Evolutionary conservation across 768 basidiomycete species (phyloP).

Genomic region (Suillus subaureus): DNA sequence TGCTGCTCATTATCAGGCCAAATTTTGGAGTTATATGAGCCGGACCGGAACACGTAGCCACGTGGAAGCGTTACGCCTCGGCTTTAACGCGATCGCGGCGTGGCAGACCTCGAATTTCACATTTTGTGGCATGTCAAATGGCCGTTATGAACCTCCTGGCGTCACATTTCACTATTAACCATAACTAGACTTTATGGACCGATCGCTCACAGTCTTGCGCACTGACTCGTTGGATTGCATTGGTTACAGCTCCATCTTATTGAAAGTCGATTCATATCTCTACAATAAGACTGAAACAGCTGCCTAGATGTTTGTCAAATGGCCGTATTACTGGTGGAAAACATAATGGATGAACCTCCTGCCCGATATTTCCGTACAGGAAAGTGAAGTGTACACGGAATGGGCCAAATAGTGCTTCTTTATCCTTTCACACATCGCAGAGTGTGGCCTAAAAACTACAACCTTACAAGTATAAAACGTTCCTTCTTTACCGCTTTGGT

Average conservation of each 20-base stretch:
- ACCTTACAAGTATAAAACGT: background rate
- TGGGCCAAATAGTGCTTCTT: background rate
- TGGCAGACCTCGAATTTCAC: background rate
- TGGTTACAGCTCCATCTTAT: background rate
- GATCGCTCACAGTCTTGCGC: background rate
- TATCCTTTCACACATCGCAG: background rate
- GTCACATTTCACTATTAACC: background rate
- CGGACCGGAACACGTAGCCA: background rate
- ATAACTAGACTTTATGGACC: background rate
- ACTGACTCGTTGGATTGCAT: background rate
- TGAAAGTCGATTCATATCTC: background rate
- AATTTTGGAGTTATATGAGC: background rate
- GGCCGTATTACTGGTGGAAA: background rate
- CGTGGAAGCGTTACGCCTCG: background rate
- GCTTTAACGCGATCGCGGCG: background rate
- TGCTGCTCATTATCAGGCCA: background rate
- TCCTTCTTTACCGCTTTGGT: background rate
- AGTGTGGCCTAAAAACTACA: background rate
- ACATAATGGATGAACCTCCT: background rate
- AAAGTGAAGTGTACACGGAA: background rate
- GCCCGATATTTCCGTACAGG: background rate
- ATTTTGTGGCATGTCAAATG: background rate
- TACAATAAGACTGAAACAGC: background rate
- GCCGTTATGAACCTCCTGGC: constrained; percentile 2
- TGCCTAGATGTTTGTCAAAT: background rate